These are phyloP conservation scores for Parachlorella kessleri DNA, from an alignment of 139 green algal genomes.

Conservation along the genomic window DNA sequence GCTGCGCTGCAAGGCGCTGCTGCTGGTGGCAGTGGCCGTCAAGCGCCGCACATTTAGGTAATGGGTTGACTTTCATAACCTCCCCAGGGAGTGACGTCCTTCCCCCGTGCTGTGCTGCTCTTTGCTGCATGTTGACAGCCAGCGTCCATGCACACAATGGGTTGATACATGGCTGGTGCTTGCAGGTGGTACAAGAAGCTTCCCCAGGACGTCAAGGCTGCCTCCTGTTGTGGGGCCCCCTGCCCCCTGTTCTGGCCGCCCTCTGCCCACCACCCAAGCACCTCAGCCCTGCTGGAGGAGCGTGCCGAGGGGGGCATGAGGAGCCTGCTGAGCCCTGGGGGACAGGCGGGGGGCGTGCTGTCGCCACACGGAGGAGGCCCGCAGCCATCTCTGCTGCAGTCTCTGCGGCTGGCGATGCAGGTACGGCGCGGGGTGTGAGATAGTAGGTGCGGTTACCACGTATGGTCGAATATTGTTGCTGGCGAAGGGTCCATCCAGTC, in stretches of 20 bases:
- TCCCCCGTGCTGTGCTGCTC: too few species aligned
- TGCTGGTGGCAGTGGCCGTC: constrained; percentile 42
- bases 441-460: too few species aligned
- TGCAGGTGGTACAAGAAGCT: constrained; percentile 43
- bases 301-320: neutral
- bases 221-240: neutral
- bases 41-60: constrained; percentile 41
- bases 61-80: too few species aligned
- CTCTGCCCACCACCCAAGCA: neutral
- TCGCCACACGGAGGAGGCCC: neutral
- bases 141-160: too few species aligned
- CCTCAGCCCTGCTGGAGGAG: neutral
- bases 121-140: too few species aligned
- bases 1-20: constrained; percentile 39
- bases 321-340: neutral
- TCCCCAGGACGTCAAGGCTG: constrained; percentile 18
- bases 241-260: constrained; percentile 54
- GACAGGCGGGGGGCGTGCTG: neutral
- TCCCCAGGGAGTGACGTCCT: too few species aligned
- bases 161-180: too few species aligned
- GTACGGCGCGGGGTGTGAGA: too few species aligned
- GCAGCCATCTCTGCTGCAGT: neutral
- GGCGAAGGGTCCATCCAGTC: too few species aligned
- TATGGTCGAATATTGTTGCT: too few species aligned
- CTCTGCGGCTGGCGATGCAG: neutral